Evolutionary conservation across 345 rosid species (phyloP), one percentile per base, ranked within the genome.

Genomic region (Sonneratia alba): DNA sequence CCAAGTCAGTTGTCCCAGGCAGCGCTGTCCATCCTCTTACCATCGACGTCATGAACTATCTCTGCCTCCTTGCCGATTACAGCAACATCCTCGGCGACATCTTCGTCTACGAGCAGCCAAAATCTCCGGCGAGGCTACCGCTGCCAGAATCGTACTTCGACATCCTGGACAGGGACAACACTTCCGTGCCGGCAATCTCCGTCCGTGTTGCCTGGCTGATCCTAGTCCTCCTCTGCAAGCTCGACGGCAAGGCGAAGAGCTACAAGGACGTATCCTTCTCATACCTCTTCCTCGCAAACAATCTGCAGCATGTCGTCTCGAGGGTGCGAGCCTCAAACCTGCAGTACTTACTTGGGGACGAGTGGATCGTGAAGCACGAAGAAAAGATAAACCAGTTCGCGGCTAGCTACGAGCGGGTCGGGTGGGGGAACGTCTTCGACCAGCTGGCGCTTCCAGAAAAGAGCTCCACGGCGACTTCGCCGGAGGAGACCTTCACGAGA

Each of bases 221-320:
- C n/a, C 79, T 76, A 9, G 67, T 76, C 65, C 75, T 76, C n/a
- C 68, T 76, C 36, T 71, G 75, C 72, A 76, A 76, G 70, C 72
- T 76, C 49, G 79, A 76, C 68, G 69, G 1, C 36, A 76, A 67
- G 71, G 75, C 79, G 4, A 37, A 71, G 51, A 75, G 13, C 0
- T 76, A 71, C 75, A 57, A 67, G 42, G 75, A 67, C 53, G 79
- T 67, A 32, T 61, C 79, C n/a, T 34, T 67, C 4, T 71, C 79
- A 2, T 76, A 76, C 63, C 79, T 76, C 71, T 76, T 76, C 75
- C 72, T 71, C 47, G 79, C 75, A 7, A 76, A 76, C 72, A 76
- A 76, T 43, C 79, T 76, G 62, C 79, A 38, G 68, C 36, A 76
- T 71, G 49, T 76, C 68, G 3, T 56, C 16, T 63, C 38, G 34